Base-by-base conservation (phyloP, 1,139 yeast genomes). In the Kodamaea sp. region DNA sequence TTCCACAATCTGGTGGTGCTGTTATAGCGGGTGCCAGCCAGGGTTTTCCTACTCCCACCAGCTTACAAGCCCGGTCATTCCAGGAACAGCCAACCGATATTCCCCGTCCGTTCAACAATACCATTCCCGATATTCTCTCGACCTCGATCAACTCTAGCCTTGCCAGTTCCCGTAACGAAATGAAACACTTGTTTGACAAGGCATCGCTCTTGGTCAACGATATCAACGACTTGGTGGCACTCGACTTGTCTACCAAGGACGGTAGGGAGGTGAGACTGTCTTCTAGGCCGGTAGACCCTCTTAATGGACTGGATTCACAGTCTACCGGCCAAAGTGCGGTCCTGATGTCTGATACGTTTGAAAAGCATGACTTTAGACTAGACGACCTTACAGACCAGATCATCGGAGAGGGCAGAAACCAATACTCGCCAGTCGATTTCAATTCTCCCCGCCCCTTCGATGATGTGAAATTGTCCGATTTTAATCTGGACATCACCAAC, bases 161-260 rank as follows among this genome's bases (percentile, higher is more conserved):
- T 28, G n/a, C 41, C 33, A 22, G 29, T 19, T 22, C 28, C 31
- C 30, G 22, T 32, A 26, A 34, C 19, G 58, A 55, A 31, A 39
- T 59, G 44, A 45, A 53, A 33, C 39, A 44, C 39, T 37, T 77
- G 12, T 68, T 76, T 42, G 69, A 70, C 41, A 80, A 76, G 32
- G 82, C 82, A 3, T 61, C 70, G 20, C 48, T 66, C 24, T 55
- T 78, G 40, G 79, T 78, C 12, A 66, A 67, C 31, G 81, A 76
- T 41, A 61, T 76, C 44, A 67, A 68, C 41, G 75, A 66, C 19
- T 48, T 72, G 31, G 62, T 70, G 26, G 44, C 37, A n/a, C 22
- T 37, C 22, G 39, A 34, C 13, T 18, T 33, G 11, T 24, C 29
- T 11, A 7, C 21, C 21, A 18, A 18, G 21, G 21, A 26, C 16